phyloP scores from a whole-genome alignment of 2,329 filamentous ascomycete species.

The Colletotrichum cordylinicola region DNA sequence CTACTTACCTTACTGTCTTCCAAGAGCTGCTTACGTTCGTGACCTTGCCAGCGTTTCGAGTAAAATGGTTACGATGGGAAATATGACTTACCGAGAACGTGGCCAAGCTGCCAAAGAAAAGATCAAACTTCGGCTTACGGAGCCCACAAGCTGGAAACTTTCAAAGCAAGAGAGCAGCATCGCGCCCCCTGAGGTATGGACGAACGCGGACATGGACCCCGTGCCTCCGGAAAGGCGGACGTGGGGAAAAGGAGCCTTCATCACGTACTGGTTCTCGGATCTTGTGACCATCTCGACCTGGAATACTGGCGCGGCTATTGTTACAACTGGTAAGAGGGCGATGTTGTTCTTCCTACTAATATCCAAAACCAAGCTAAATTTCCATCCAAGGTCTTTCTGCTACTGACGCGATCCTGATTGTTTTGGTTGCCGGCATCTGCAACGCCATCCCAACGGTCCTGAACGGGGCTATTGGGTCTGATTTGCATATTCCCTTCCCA shows the following conservation, averaged over 20 bases:
- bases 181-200: conserved; percentile 30
- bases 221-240: conserved; percentile 44
- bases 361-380: not conserved
- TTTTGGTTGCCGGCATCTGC: conserved; percentile 51
- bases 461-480: conserved; percentile 42
- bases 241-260: conserved; percentile 44
- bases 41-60: not conserved
- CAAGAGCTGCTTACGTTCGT: not conserved
- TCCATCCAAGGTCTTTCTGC: conserved; percentile 38
- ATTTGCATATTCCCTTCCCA: conserved; percentile 41
- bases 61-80: not conserved
- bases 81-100: not conserved
- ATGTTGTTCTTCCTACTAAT: not conserved
- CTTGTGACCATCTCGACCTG: conserved; percentile 39
- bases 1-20: not conserved
- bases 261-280: conserved; percentile 49
- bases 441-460: conserved; percentile 51
- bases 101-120: not conserved
- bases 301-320: conserved; percentile 32
- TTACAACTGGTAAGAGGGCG: conserved; percentile 27
- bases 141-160: conserved; percentile 7
- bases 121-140: not conserved
- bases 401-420: conserved; percentile 52
- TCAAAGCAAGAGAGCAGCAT: conserved; percentile 22
- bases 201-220: conserved; percentile 40